Evolutionary conservation across 148 eudicot species (phyloP).

Genomic region (Spergularia marina): DNA sequence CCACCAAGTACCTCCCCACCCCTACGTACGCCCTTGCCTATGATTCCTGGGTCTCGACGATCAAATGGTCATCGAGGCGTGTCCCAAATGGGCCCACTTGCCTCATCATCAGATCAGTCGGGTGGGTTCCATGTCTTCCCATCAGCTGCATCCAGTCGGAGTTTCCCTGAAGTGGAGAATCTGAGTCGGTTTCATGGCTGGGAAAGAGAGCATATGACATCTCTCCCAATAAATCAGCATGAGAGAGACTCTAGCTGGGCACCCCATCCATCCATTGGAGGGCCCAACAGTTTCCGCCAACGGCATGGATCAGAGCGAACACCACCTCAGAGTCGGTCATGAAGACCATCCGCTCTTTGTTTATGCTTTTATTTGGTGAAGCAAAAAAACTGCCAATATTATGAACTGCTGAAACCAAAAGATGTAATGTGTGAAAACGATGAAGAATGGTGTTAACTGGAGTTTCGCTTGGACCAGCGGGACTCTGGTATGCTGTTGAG

Average conservation of each 20-base stretch:
- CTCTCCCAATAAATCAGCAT: constrained; percentile 41
- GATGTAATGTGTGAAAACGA: constrained; percentile 37
- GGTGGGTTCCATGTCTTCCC: constrained; percentile 64
- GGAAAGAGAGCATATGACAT: constrained; percentile 60
- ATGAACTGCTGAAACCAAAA: constrained; percentile 34
- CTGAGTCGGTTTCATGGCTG: constrained; percentile 44
- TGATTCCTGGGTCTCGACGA: constrained; percentile 47
- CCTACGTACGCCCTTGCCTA: constrained; percentile 44
- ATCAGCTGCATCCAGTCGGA: constrained; percentile 49
- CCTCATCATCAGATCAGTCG: constrained; percentile 62
- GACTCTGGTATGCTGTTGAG: constrained; percentile 30
- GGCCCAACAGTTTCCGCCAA: constrained; percentile 51
- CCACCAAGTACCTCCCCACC: constrained; percentile 55
- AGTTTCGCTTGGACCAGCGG: constrained; percentile 21
- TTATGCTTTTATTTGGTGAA: constrained; percentile 16
- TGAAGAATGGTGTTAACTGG: constrained; percentile 26
- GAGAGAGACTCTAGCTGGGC: constrained; percentile 69
- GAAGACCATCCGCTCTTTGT: constrained; percentile 14
- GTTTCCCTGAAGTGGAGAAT: constrained; percentile 52
- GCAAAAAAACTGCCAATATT: constrained; percentile 33
- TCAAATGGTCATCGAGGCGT: constrained; percentile 49
- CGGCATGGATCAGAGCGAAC: constrained; percentile 67
- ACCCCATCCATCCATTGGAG: constrained; percentile 39
- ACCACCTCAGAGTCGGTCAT: constrained; percentile 64
- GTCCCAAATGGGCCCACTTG: constrained; percentile 42